Percentiles rank a stretch among this genome's conserved stretches.
These are phyloP conservation scores for Staphylotrichum longicolle DNA, from an alignment of 495 filamentous ascomycete genomes.

Conservation along the genomic window DNA sequence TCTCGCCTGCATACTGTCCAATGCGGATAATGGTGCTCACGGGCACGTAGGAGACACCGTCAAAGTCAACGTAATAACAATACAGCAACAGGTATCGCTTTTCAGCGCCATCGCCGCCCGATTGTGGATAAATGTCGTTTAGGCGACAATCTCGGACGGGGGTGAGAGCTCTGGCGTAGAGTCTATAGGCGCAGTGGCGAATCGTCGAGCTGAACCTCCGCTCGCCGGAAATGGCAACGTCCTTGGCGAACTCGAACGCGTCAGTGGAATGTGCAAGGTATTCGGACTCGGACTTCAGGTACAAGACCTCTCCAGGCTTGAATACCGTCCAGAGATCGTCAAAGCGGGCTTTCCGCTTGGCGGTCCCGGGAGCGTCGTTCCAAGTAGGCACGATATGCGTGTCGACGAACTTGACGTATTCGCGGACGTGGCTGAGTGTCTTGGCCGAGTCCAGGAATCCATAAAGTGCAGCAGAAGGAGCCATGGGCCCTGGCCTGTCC, in stretches of 20 bases:
- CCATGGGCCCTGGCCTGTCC: slow-evolving; percentile 9
- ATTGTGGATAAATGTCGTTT: slow-evolving; percentile 25
- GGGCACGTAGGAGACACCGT: slow-evolving; percentile 56
- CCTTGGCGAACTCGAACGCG: slow-evolving; percentile 25
- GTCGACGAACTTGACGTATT: slow-evolving; percentile 40
- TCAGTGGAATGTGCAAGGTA: too few species aligned
- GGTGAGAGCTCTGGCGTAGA: slow-evolving; percentile 30
- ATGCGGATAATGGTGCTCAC: slow-evolving; percentile 45
- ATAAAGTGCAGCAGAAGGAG: background rate
- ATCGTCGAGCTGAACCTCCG: background rate
- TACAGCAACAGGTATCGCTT: slow-evolving; percentile 40
- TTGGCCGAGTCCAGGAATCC: slow-evolving; percentile 32
- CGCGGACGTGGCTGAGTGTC: slow-evolving; percentile 36
- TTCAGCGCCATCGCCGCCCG: background rate
- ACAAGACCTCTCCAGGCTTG: slow-evolving; percentile 37
- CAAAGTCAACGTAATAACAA: slow-evolving; percentile 57
- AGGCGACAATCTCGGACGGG: slow-evolving; percentile 8
- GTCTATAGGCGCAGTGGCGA: slow-evolving; percentile 34
- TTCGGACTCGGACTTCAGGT: slow-evolving; percentile 30
- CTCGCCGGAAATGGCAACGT: slow-evolving; percentile 1
- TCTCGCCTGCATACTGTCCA: slow-evolving; percentile 52
- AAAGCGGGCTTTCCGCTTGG: slow-evolving; percentile 30
- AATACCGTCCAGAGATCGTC: slow-evolving; percentile 42
- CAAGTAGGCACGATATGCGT: slow-evolving; percentile 38
- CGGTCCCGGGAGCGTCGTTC: slow-evolving; percentile 25